Evolutionary conservation across 164 flowering plant species (phyloP), one percentile per base, ranked within the genome.

Genomic region (Vitis cinerea): DNA sequence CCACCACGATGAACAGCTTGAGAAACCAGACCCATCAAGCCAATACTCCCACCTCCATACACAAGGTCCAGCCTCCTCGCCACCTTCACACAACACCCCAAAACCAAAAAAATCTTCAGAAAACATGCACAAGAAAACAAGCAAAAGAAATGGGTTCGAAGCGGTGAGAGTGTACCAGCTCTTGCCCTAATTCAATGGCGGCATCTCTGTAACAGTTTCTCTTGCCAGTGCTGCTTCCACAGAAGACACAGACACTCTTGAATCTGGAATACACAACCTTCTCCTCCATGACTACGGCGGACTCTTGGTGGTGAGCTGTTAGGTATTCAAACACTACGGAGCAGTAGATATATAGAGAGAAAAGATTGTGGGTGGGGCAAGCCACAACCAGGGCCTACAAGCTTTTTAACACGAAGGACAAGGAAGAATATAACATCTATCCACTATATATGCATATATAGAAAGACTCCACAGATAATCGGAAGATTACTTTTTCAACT

Each of bases 41-140:
- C 88, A 53, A 84, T 65, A 27, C 86, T 84, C 9, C 88, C 88
- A 50, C 88, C 88, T 2, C 88, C 88, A 69, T 85, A 85, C 11
- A 85, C 88, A 56, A 85, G 81, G 74, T 83, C 83, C 67, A 85
- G 67, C 62, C 73, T 81, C 64, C 82, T 81, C 15, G 77, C 44
- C 0, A 82, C 79, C 84, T 82, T 72, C 54, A 17, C 16, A 2
- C 27, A 23, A 44, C 14, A 10, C 27, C 27, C 27, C 27, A 6
- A 37, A 3, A 37, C 49, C 11, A 52, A 50, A 63, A 47, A 75
- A 50, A 67, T 3, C 52, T 37, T 37, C 44, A 37, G 6, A 27
- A 71, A 50, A 54, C 44, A 37, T 3, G 55, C 51, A 49, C 29
- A 44, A 59, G 15, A 65, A 19, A 59, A 27, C 6, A 2, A 27